A percentile compares a stretch with the other conserved stretches of the same genome.
These are phyloP conservation scores for Vitis labrusca DNA, from an alignment of 164 flowering plant species.

Conservation along the genomic window DNA sequence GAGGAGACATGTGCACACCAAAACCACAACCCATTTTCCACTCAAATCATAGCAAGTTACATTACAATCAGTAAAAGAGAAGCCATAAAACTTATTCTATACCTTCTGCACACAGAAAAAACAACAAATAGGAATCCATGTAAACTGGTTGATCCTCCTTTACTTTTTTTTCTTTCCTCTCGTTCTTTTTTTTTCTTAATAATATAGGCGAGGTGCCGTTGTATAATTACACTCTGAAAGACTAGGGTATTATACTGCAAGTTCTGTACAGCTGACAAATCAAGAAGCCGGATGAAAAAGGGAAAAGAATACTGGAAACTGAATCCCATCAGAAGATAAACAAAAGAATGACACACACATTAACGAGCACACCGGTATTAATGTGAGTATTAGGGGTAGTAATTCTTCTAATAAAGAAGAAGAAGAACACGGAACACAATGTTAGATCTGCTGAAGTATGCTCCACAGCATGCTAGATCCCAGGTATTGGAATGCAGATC, in stretches of 20 bases:
- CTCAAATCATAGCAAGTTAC: slow-evolving; percentile 28
- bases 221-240: slow-evolving; percentile 53
- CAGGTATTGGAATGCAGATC: slow-evolving; percentile 41
- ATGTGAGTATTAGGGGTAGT: slow-evolving; percentile 20
- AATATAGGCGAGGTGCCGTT: slow-evolving; percentile 46
- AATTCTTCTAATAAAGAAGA: slow-evolving; percentile 10
- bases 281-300: slow-evolving; percentile 30
- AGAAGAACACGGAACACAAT: slow-evolving; percentile 17
- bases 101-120: slow-evolving; percentile 49
- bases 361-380: slow-evolving; percentile 29
- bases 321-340: slow-evolving; percentile 32
- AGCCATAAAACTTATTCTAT: slow-evolving; percentile 36
- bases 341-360: slow-evolving; percentile 54
- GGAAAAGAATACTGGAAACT: slow-evolving; percentile 32
- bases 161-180: slow-evolving; percentile 11
- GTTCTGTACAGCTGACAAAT: slow-evolving; percentile 55
- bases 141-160: slow-evolving; percentile 46
- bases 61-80: slow-evolving; percentile 24
- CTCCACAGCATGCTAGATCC: slow-evolving; percentile 42
- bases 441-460: slow-evolving; percentile 35
- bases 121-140: slow-evolving; percentile 36
- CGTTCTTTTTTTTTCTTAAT: slow-evolving; percentile 14
- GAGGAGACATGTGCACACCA: slow-evolving; percentile 33
- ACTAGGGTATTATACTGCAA: slow-evolving; percentile 22
- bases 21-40: slow-evolving; percentile 36